These are phyloP conservation scores for Teratosphaeria epicoccoides DNA, from an alignment of 2,329 filamentous ascomycete species.

Conservation along the genomic window DNA sequence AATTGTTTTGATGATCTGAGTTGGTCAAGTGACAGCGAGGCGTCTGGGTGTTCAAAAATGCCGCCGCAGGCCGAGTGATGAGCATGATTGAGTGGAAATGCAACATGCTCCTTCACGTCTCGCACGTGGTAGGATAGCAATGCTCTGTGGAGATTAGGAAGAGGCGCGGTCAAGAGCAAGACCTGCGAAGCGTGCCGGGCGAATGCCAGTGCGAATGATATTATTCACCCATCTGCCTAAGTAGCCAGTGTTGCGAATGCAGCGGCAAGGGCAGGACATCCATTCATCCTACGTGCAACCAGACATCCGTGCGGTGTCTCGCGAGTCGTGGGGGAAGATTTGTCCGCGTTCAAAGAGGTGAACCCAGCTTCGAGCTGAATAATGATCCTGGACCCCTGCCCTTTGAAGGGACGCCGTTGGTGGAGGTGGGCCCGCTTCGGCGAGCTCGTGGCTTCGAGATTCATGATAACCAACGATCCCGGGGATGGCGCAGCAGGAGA, in stretches of 20 bases:
- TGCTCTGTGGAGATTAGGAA: neutral
- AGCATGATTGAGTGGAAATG: neutral
- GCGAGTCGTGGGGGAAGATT: neutral
- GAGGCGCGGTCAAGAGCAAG: neutral
- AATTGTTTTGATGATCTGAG: neutral
- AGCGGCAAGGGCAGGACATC: too few species aligned
- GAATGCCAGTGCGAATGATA: neutral
- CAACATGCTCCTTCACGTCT: neutral
- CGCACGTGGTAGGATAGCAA: neutral
- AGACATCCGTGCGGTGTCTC: too few species aligned
- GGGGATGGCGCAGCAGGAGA: neutral
- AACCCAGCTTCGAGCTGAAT: neutral
- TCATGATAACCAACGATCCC: neutral
- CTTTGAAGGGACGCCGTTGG: neutral
- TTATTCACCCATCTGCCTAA: too few species aligned
- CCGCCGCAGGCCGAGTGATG: neutral
- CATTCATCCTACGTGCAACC: too few species aligned
- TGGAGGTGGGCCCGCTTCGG: neutral
- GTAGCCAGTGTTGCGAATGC: neutral
- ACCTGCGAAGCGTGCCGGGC: too few species aligned
- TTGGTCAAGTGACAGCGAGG: neutral
- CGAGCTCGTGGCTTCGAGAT: too few species aligned
- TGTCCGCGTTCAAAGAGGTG: neutral
- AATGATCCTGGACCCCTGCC: neutral
- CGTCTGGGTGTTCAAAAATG: neutral